Evolutionary conservation across 371 early-diverging fungal genomes (phyloP).

Genomic region (Dinochytrium kinnereticum): DNA sequence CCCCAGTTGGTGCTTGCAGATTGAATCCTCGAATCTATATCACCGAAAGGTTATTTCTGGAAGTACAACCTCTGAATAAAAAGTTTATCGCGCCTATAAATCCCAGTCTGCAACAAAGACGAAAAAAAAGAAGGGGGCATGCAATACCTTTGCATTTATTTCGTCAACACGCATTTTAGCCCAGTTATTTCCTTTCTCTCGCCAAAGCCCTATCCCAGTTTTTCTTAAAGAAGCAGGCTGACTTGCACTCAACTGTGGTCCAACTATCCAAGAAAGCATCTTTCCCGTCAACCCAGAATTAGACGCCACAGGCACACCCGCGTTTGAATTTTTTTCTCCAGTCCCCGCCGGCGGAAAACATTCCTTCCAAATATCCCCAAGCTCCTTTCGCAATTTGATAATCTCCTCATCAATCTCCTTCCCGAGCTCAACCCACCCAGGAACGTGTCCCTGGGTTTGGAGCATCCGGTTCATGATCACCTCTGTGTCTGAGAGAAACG

Average conservation of each 20-base stretch:
- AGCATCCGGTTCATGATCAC: slow-evolving; percentile 57
- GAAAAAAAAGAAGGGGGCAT: not conserved
- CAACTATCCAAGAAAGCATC: not conserved
- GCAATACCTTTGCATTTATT: slow-evolving; percentile 37
- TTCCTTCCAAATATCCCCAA: slow-evolving; percentile 27
- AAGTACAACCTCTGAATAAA: no score
- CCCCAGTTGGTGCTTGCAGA: slow-evolving; percentile 30
- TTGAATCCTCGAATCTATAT: slow-evolving; percentile 36
- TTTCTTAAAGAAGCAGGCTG: not conserved
- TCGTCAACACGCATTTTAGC: slow-evolving; percentile 28
- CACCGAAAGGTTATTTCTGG: not conserved
- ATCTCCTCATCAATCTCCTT: slow-evolving; percentile 55
- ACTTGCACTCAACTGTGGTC: not conserved
- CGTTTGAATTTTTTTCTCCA: no score
- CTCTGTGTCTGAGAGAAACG: slow-evolving; percentile 53
- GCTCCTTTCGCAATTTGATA: slow-evolving; percentile 39
- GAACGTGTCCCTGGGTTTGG: slow-evolving; percentile 55
- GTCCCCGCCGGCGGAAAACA: slow-evolving; percentile 13
- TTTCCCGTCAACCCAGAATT: slow-evolving; percentile 5
- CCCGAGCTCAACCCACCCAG: slow-evolving; percentile 59
- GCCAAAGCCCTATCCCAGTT: slow-evolving; percentile 20
- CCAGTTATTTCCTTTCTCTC: slow-evolving; percentile 22
- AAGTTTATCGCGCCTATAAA: no score
- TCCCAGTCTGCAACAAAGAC: not conserved
- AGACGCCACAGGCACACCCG: not conserved